These are phyloP conservation scores for Salvia rosmarinus DNA, from an alignment of 257 asterid species.

Conservation along the genomic window DNA sequence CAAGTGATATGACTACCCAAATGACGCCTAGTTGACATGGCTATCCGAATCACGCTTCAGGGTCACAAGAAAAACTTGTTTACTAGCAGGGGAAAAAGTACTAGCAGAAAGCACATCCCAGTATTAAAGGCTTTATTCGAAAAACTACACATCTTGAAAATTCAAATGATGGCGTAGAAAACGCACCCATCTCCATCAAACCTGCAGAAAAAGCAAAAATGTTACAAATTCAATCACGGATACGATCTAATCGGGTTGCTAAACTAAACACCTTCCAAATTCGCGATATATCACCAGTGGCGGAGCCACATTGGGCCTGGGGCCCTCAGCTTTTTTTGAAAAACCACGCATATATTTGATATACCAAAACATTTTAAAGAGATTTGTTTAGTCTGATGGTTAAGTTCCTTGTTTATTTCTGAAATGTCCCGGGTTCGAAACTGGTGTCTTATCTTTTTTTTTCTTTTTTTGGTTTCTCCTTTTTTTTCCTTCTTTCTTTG, in stretches of 20 bases:
- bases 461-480: too few relatives aligned
- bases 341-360: too few relatives aligned
- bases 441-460: too few relatives aligned
- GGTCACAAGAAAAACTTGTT: slow-evolving; percentile 1
- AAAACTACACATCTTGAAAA: slow-evolving; percentile 30
- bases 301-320: too few relatives aligned
- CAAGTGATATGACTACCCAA: not conserved
- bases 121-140: slow-evolving; percentile 20
- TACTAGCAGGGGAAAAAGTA: slow-evolving; percentile 1
- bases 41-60: not conserved
- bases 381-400: too few relatives aligned
- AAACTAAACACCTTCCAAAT: not conserved
- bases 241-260: slow-evolving; percentile 12
- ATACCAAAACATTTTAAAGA: too few relatives aligned
- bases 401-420: too few relatives aligned
- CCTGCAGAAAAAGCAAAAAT: slow-evolving; percentile 60
- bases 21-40: not conserved
- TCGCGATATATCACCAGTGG: too few relatives aligned
- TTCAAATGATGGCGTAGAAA: slow-evolving; percentile 29
- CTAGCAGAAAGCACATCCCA: slow-evolving; percentile 23
- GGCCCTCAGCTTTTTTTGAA: too few relatives aligned
- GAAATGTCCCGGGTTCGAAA: too few relatives aligned
- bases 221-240: slow-evolving; percentile 27
- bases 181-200: slow-evolving; percentile 99
- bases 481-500: too few relatives aligned